These are phyloP conservation scores for Colletotrichum echinochloae DNA, from an alignment of 2,329 filamentous ascomycete species.

Conservation along the genomic window DNA sequence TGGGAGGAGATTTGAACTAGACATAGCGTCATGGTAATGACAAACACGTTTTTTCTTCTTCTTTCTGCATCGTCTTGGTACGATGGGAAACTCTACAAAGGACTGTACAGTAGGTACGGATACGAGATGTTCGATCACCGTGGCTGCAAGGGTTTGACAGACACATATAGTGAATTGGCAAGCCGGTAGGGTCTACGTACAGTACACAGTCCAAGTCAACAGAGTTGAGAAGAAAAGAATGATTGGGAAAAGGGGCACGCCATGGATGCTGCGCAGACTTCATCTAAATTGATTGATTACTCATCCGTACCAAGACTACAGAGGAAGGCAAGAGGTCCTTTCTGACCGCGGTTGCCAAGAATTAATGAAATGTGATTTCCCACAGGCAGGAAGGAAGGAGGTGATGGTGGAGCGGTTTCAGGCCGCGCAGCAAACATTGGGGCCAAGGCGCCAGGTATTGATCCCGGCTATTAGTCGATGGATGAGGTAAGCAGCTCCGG, in stretches of 20 bases:
- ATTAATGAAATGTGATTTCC: conserved; percentile 1
- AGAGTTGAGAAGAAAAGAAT: background rate
- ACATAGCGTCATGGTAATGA: conserved; percentile 14
- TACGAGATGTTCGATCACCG: too few relatives aligned
- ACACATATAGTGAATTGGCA: background rate
- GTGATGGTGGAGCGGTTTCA: conserved; percentile 33
- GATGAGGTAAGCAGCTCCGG: background rate
- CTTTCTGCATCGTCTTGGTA: too few relatives aligned
- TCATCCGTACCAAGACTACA: too few relatives aligned
- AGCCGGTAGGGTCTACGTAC: too few relatives aligned
- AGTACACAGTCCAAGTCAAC: too few relatives aligned
- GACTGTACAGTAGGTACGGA: too few relatives aligned
- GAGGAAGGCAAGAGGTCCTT: too few relatives aligned
- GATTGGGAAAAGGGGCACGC: background rate
- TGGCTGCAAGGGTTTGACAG: too few relatives aligned
- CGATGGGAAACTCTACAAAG: too few relatives aligned
- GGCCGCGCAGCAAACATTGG: conserved; percentile 29
- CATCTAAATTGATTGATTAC: conserved; percentile 23
- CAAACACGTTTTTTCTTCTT: too few relatives aligned
- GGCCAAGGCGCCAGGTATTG: conserved; percentile 5
- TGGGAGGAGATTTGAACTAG: background rate
- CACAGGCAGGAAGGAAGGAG: background rate
- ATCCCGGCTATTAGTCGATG: too few relatives aligned
- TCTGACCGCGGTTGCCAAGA: conserved; percentile 15
- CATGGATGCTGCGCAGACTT: background rate